A percentile compares a stretch with the other conserved stretches of the same genome.
These are phyloP conservation scores for Mucor irregularis DNA, from an alignment of 371 early-diverging fungal species.

Conservation along the genomic window DNA sequence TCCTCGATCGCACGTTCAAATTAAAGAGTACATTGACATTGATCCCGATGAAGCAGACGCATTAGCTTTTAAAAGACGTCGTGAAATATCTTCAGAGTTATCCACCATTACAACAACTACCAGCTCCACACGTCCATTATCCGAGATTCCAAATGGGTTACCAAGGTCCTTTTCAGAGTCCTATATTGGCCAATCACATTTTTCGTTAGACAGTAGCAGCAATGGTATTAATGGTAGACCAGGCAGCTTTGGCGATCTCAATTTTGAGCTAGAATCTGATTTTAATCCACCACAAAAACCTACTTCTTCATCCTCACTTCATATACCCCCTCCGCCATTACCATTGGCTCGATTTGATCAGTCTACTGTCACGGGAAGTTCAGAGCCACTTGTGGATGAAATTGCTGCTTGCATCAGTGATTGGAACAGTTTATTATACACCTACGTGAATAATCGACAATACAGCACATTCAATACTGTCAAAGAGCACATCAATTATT, in stretches of 20 bases:
- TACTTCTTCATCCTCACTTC: not conserved
- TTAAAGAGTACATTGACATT: slow-evolving; percentile 52
- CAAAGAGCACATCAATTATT: slow-evolving; percentile 55
- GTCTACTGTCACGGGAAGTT: slow-evolving; percentile 55
- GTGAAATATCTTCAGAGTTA: not conserved
- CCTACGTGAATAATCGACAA: slow-evolving; percentile 52
- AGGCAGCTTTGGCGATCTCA: slow-evolving; percentile 18
- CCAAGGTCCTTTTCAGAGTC: slow-evolving; percentile 39
- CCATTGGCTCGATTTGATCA: slow-evolving; percentile 55
- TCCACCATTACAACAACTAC: too few relatives aligned
- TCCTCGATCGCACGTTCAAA: slow-evolving; percentile 60
- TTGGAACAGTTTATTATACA: slow-evolving; percentile 62
- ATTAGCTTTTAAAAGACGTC: slow-evolving; percentile 8
- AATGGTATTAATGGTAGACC: slow-evolving; percentile 11
- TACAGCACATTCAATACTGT: slow-evolving; percentile 60
- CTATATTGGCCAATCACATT: slow-evolving; percentile 6
- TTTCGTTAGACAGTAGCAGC: not conserved
- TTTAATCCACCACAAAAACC: slow-evolving; percentile 1
- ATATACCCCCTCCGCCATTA: slow-evolving; percentile 43
- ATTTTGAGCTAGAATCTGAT: slow-evolving; percentile 11
- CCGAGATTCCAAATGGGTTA: slow-evolving; percentile 14
- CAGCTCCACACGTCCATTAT: not conserved
- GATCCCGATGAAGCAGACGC: slow-evolving; percentile 26
- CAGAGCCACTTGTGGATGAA: slow-evolving; percentile 72
- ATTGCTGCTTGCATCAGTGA: slow-evolving; percentile 67